phyloP scores from a whole-genome alignment of 116 monocot species.

The Dioscorea cayenensis region DNA sequence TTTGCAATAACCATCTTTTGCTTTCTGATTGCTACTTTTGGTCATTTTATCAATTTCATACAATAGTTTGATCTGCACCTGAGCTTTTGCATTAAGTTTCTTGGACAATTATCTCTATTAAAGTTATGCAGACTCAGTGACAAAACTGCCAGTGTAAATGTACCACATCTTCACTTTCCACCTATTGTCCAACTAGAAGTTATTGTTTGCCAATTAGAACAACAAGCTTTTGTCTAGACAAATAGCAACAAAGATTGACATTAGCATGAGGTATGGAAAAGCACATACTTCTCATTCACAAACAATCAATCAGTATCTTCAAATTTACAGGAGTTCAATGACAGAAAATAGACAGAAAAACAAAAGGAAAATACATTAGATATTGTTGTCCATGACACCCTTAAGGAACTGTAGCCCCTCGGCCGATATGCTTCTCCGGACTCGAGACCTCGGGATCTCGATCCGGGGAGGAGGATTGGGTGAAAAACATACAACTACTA shows the following conservation, averaged over 20 bases:
- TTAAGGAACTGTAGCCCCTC: conserved; percentile 44
- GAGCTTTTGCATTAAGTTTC: too few species aligned
- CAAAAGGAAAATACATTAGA: not conserved
- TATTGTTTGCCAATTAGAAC: not conserved
- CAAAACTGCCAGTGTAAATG: not conserved
- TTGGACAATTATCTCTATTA: too few species aligned
- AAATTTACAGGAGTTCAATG: not conserved
- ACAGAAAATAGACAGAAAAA: not conserved
- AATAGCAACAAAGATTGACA: too few species aligned
- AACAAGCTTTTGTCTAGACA: not conserved
- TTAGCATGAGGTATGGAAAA: too few species aligned
- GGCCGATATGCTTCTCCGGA: conserved; percentile 41
- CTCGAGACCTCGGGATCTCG: conserved; percentile 27
- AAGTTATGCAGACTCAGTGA: not conserved
- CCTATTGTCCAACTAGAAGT: not conserved
- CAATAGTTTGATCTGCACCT: too few species aligned
- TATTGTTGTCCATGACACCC: conserved; percentile 29
- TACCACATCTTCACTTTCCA: not conserved
- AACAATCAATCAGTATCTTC: not conserved
- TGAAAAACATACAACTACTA: conserved; percentile 43
- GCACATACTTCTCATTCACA: not conserved
- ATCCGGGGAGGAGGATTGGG: conserved; percentile 39
- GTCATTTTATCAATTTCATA: not conserved
- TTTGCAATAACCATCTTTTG: not conserved
- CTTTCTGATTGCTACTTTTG: not conserved